These are phyloP conservation scores for Exophiala mesophila DNA, from an alignment of 2,329 filamentous ascomycete genomes.

Conservation along the genomic window DNA sequence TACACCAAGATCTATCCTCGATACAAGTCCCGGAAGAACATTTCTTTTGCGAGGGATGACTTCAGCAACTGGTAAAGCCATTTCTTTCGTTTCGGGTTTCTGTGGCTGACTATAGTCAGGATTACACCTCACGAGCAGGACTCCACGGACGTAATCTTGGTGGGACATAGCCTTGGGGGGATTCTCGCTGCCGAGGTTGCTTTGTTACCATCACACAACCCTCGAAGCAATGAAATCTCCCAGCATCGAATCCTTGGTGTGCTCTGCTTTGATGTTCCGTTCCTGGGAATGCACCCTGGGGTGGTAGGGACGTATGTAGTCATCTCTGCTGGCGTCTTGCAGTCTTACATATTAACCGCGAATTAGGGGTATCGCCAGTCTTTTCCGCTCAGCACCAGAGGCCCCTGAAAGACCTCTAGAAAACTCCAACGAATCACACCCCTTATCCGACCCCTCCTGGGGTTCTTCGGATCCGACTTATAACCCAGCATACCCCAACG, in stretches of 20 bases:
- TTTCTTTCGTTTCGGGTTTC: too few species aligned
- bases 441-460: constrained; percentile 15
- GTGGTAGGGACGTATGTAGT: constrained; percentile 61
- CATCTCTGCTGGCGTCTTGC: too few species aligned
- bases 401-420: constrained; percentile 2
- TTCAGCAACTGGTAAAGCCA: constrained; percentile 74
- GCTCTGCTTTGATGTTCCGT: constrained; percentile 78
- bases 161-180: constrained; percentile 89
- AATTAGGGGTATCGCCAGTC: constrained; percentile 62
- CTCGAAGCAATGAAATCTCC: constrained; percentile 40
- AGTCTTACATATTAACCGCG: too few species aligned
- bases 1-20: constrained; percentile 65
- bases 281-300: constrained; percentile 82
- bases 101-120: constrained; percentile 40
- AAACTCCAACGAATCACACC: constrained; percentile 2
- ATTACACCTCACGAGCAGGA: constrained; percentile 68
- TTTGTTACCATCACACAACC: constrained; percentile 46
- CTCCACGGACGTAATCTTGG: constrained; percentile 71
- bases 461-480: constrained; percentile 53
- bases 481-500: constrained; percentile 72
- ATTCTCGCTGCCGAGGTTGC: constrained; percentile 75
- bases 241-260: constrained; percentile 75
- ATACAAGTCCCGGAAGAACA: constrained; percentile 42
- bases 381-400: constrained; percentile 56
- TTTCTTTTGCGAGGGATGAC: constrained; percentile 67